Conservation (phyloP, 1,284 basidiomycete species). For the Pseudozyma thailandica region DNA sequence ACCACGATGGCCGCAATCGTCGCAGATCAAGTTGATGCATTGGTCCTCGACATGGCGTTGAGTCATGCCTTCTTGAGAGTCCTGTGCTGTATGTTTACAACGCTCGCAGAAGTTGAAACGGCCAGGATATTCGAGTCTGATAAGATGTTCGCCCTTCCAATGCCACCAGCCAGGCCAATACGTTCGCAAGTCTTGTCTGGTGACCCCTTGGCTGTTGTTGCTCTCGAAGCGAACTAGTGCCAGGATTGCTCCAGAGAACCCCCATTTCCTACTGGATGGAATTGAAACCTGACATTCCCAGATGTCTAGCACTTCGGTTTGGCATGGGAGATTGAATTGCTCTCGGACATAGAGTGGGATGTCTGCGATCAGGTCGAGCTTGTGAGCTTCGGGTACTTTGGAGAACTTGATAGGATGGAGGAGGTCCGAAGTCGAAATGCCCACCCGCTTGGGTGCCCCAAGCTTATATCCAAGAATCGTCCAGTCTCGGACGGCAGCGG, state of each 20-base stretch:
- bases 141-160: constrained; percentile 3
- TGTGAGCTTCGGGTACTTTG: no score
- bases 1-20: constrained; percentile 3
- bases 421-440: no score
- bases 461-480: no score
- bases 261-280: background rate
- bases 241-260: background rate
- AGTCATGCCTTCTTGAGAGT: background rate
- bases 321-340: background rate
- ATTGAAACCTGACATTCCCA: background rate
- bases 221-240: background rate
- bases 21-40: constrained; percentile 1
- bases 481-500: no score
- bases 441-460: no score
- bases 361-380: no score
- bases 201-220: background rate
- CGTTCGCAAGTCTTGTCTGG: no score
- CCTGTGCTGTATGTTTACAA: constrained; percentile 8
- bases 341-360: no score
- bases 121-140: background rate
- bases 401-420: no score
- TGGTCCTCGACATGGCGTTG: background rate
- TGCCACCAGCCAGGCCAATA: constrained; percentile 6
- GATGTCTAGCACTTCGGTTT: background rate
- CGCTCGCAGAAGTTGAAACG: background rate